Base-by-base conservation (phyloP, 176 grass and related monocot species). In the Echinochloa phyllopogon region DNA sequence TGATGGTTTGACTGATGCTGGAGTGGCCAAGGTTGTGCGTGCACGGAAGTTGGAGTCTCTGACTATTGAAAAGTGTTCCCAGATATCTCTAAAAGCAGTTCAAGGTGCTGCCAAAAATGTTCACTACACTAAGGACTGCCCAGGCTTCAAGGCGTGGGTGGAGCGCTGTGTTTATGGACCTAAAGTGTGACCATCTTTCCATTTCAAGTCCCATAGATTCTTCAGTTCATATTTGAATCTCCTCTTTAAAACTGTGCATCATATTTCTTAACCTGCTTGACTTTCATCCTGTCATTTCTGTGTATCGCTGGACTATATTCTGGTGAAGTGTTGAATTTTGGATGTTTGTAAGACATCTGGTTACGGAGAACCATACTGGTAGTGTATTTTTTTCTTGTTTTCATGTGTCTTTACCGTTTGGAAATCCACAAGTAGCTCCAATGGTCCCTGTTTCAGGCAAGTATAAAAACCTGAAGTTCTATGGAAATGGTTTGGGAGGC, bases 1-100 rank as follows among this genome's bases (percentile, higher is more conserved):
- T 81, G 36, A 79, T 80, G 51, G 90, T 29, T 69, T 92, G 48
- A 89, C 86, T 37, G 72, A 92, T 69, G 16, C 25, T 75, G 90
- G 86, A 25, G 57, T 92, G 10, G 72, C 77, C 13, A 44, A 67
- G 3, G 24, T 88, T 18, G 40, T 79, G 8, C 40, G 76, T 25
- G 72, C 65, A 43, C 33, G 47, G 29, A 86, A 83, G 78, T 79
- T 92, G 42, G 69, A 88, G 27, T 86, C 72, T 25, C 24, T 92
- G 29, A 71, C 63, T 11, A 74, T 86, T 66, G 79, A 72, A 76
- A 77, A 70, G 40, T 92, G 86, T 62, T 41, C 37, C 40, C 16
- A 8, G 6, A 13, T 67, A 7, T 40, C 64, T 67, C 64, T 13
- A 20, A 40, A 39, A 10, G 64, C 37, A 21, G 37, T 67, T 6